Evolutionary conservation across 352 stramenopile genomes (phyloP).

Genomic region (Phytopythium chamaehyphon): DNA sequence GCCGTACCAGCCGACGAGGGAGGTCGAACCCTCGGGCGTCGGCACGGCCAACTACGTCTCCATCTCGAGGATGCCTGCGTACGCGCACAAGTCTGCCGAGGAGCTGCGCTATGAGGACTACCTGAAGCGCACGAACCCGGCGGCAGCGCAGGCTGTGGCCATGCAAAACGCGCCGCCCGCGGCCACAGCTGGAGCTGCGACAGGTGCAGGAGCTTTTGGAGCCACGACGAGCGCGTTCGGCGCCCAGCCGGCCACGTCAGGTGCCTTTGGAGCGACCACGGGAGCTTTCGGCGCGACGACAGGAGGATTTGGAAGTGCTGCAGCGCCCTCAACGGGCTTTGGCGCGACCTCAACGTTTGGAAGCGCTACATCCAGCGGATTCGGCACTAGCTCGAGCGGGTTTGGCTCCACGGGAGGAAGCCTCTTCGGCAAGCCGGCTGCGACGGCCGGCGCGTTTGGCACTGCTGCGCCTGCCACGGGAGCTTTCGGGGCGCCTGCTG

Average conservation of each 20-base stretch:
- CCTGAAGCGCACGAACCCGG: conserved; percentile 66
- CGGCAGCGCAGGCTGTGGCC: conserved; percentile 33
- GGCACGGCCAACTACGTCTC: conserved; percentile 58
- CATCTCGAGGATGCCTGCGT: conserved; percentile 67
- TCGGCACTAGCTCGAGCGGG: conserved; percentile 15
- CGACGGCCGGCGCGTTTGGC: background rate
- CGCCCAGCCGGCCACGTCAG: conserved; percentile 20
- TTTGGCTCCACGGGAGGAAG: conserved; percentile 9
- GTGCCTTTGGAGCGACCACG: conserved; percentile 32
- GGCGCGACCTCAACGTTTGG: conserved; percentile 29
- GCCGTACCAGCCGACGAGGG: conserved; percentile 61
- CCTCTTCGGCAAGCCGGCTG: conserved; percentile 3
- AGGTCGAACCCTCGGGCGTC: conserved; percentile 57
- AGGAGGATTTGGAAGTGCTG: conserved; percentile 9
- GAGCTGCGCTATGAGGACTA: conserved; percentile 80
- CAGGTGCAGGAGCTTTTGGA: conserved; percentile 39
- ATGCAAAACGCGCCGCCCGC: conserved; percentile 39
- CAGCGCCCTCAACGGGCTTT: conserved; percentile 19
- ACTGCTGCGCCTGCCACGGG: background rate
- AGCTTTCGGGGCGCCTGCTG: conserved; percentile 10
- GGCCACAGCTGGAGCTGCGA: conserved; percentile 17
- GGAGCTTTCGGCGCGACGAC: conserved; percentile 18
- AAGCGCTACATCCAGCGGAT: conserved; percentile 12
- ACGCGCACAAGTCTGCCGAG: conserved; percentile 70
- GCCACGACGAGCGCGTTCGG: conserved; percentile 21